phyloP scores from a whole-genome alignment of 2,329 filamentous ascomycete genomes.

The Verticillium nonalfalfae region DNA sequence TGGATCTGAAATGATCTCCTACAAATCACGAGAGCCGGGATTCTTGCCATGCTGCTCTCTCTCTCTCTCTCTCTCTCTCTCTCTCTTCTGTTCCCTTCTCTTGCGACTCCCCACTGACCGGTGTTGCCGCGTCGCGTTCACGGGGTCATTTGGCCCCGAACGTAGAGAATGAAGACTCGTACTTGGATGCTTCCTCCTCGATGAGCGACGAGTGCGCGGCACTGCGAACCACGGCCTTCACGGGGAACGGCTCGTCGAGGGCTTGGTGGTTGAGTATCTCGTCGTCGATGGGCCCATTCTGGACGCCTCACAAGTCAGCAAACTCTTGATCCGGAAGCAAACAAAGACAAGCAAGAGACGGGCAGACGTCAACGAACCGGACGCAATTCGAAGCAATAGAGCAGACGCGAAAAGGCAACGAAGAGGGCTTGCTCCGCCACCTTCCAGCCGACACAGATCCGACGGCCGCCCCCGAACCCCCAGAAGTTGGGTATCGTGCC shows the following conservation, averaged over 20 bases:
- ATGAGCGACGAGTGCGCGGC: slow-evolving; percentile 6
- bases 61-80: no score
- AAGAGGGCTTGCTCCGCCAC: slow-evolving; percentile 17
- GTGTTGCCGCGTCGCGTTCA: background rate
- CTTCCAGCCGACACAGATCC: slow-evolving; percentile 15
- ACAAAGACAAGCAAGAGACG: background rate
- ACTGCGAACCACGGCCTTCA: slow-evolving; percentile 8
- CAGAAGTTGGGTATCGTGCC: slow-evolving; percentile 22
- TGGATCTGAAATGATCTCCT: no score
- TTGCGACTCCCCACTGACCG: background rate
- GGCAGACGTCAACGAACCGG: background rate
- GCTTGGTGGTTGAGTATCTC: slow-evolving; percentile 7
- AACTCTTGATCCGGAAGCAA: background rate
- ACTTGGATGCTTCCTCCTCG: background rate
- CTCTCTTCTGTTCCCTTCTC: no score
- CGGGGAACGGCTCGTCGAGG: slow-evolving; percentile 11
- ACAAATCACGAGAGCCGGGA: no score
- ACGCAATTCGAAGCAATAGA: slow-evolving; percentile 14
- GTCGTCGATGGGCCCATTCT: slow-evolving; percentile 8
- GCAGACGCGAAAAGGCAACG: slow-evolving; percentile 15
- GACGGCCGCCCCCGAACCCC: slow-evolving; percentile 18
- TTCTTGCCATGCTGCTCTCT: no score
- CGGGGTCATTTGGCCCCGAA: background rate
- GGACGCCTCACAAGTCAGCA: background rate
- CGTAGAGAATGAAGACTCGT: background rate